phyloP scores from a whole-genome alignment of 352 stramenopile species.

The Globisporangium megalacanthum region DNA sequence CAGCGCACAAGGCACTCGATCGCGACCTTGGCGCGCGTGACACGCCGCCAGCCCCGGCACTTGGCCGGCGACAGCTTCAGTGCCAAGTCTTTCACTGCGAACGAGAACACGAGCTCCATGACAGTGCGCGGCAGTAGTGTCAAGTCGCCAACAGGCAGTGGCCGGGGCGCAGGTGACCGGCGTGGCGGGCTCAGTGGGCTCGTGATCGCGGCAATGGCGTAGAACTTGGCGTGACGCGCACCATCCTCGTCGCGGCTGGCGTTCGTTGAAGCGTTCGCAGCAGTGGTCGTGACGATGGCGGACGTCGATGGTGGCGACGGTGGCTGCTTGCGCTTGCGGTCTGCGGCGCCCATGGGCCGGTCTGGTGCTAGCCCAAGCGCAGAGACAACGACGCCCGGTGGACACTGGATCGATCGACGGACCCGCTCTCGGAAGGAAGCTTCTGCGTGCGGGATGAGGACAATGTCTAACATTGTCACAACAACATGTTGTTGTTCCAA shows the following conservation, averaged over 20 bases:
- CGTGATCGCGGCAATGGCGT: slow-evolving; percentile 16
- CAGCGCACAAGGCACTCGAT: slow-evolving; percentile 32
- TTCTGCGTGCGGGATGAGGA: no score
- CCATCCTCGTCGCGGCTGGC: background rate
- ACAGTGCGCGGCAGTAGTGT: slow-evolving; percentile 35
- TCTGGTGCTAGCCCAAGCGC: background rate
- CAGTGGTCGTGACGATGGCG: background rate
- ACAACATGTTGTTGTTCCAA: no score
- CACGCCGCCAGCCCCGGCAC: slow-evolving; percentile 33
- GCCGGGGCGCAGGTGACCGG: background rate
- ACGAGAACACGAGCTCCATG: slow-evolving; percentile 50
- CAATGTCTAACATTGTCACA: no score
- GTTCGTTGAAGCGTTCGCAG: background rate
- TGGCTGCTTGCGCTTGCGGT: slow-evolving; percentile 16
- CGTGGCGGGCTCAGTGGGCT: slow-evolving; percentile 3
- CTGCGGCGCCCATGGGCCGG: slow-evolving; percentile 4
- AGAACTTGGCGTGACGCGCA: slow-evolving; percentile 12
- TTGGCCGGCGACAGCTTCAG: slow-evolving; percentile 44
- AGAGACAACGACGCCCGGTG: background rate
- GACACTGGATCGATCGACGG: no score
- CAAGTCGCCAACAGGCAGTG: slow-evolving; percentile 11
- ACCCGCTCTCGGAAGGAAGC: no score
- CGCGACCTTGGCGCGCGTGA: slow-evolving; percentile 29
- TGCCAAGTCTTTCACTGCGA: slow-evolving; percentile 43
- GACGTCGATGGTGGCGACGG: background rate